Evolutionary conservation across 1,284 basidiomycete genomes (phyloP), one percentile per base, ranked within the genome.

Genomic region (Sphaerobolus stellatus): DNA sequence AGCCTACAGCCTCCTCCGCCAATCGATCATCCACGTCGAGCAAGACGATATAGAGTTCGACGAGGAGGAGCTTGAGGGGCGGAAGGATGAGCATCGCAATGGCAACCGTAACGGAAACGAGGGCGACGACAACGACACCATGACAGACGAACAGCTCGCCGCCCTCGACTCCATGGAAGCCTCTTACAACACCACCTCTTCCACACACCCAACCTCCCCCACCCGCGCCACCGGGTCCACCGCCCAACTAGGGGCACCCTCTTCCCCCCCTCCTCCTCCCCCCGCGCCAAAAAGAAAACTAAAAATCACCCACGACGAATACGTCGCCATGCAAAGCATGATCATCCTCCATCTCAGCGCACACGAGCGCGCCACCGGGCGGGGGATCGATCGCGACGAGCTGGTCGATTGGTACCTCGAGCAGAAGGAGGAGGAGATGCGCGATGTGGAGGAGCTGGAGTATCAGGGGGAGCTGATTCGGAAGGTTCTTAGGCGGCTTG

Each of bases 21-120:
- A 98, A 71, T 98, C 95, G 2, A 99, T 99, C 73, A 98, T 99
- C 64, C 97, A 99, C 66, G 96, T 99, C 60, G 97, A 99, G 69
- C 94, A 98, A 72, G 97, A 99, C 67, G 96, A 99, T 64, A 90
- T 99, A 66, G 93, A 95, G 68, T 92, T 99, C 66, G 96, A 98
- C 66, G 94, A 97, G 59, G 94, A 97, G 66, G 93, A 94, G 52
- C 77, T 83, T 2, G 80, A 81, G 54, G 84, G 78, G 36, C 80
- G 82, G 58, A 77, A 76, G 6, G 74, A 45, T 9, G 56, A 56
- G 9, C 50, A 38, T 22, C 36, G 54, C 4, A 36, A 27, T 16
- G 43, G 40, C 69, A 66, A 5, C 65, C 61, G 25, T 61, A 64
- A 5, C 62, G 60, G 36, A 49, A 61, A 68, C 41, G 67, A 62